A percentile compares a stretch with the other conserved stretches of the same genome.
Conservation (phyloP, 1,139 yeast genomes). For the Debaryomyces sp. region DNA sequence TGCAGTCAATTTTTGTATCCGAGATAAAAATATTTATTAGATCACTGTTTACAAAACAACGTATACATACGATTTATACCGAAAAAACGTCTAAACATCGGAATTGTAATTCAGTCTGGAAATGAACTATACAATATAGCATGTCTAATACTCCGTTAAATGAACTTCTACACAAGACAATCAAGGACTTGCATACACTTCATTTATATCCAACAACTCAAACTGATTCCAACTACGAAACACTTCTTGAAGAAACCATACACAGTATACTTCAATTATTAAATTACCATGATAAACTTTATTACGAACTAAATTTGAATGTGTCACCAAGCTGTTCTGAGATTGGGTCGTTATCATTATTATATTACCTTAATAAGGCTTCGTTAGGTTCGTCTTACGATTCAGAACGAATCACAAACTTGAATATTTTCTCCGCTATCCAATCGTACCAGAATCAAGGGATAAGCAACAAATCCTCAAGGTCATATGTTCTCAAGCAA, state of each 20-base stretch:
- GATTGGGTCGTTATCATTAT: conserved; percentile 9
- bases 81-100: not conserved
- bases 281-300: conserved; percentile 19
- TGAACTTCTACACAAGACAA: conserved; percentile 24
- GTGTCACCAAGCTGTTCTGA: conserved; percentile 11
- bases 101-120: not conserved
- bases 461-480: conserved; percentile 2
- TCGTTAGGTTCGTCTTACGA: not conserved
- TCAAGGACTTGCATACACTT: conserved; percentile 26
- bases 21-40: not conserved
- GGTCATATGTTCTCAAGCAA: conserved; percentile 12
- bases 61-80: not conserved
- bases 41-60: not conserved
- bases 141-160: conserved; percentile 14
- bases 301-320: conserved; percentile 12
- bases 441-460: conserved; percentile 11
- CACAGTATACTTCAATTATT: conserved; percentile 18
- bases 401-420: conserved; percentile 6
- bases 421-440: conserved; percentile 19
- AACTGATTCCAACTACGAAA: conserved; percentile 18
- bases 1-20: not conserved
- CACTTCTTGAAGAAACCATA: conserved; percentile 18
- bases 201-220: conserved; percentile 15
- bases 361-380: conserved; percentile 10
- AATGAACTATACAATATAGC: conserved; percentile 3